A percentile compares a stretch with the other conserved stretches of the same genome.
These are phyloP conservation scores for Echinosophora koreensis DNA, from an alignment of 306 rosid species.

Conservation along the genomic window DNA sequence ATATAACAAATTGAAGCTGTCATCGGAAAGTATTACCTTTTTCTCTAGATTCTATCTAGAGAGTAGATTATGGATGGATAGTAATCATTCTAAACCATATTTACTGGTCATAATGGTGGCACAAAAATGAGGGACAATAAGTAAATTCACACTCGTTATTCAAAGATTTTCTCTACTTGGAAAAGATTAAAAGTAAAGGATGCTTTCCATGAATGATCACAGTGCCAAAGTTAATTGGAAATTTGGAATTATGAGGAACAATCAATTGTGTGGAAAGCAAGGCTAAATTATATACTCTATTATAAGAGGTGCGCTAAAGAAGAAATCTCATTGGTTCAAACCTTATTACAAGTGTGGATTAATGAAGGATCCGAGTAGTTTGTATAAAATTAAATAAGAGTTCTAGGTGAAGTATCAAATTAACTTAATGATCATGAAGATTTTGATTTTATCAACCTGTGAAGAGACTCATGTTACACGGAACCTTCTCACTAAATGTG, in stretches of 20 bases:
- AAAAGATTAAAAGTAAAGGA: not conserved
- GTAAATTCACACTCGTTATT: conserved; percentile 60
- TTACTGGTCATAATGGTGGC: conserved; percentile 57
- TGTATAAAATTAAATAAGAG: not conserved
- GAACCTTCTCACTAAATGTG: not conserved
- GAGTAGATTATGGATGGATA: conserved; percentile 50
- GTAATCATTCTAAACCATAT: conserved; percentile 58
- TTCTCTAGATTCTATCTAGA: conserved; percentile 52
- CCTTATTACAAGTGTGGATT: not conserved
- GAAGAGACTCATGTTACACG: not conserved
- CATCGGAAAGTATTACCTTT: conserved; percentile 14
- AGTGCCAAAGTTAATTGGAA: not conserved
- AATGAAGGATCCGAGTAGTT: too few species aligned
- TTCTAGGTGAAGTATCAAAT: too few species aligned
- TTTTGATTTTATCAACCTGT: too few species aligned
- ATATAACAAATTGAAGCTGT: conserved; percentile 21
- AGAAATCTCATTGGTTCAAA: not conserved
- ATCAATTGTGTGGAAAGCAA: conserved; percentile 37
- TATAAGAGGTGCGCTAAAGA: not conserved
- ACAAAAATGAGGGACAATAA: conserved; percentile 60
- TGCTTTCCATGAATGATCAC: conserved; percentile 28
- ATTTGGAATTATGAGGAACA: not conserved
- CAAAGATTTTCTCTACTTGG: conserved; percentile 36
- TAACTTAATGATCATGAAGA: not conserved
- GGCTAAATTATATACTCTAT: conserved; percentile 22